These are phyloP conservation scores for Fusarium anthophilum DNA, from an alignment of 2,329 filamentous ascomycete species.

Conservation along the genomic window DNA sequence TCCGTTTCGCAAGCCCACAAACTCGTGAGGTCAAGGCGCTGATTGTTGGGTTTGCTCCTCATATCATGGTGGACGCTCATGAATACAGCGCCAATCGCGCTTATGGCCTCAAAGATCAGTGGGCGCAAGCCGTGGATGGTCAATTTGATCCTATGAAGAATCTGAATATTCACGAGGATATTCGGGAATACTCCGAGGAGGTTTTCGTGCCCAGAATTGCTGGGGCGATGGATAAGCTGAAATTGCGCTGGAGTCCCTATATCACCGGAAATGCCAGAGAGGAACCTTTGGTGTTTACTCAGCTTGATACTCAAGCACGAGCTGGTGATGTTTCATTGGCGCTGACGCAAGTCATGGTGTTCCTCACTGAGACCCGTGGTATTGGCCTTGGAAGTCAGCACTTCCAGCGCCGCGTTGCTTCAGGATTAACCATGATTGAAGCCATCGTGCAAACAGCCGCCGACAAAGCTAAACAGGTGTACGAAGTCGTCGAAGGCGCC, in stretches of 20 bases:
- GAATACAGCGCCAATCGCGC: constrained; percentile 40
- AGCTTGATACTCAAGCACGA: constrained; percentile 40
- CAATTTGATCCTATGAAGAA: constrained; percentile 44
- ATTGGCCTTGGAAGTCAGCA: constrained; percentile 46
- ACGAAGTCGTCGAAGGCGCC: constrained; percentile 34
- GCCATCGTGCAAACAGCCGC: constrained; percentile 40
- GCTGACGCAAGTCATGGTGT: constrained; percentile 40
- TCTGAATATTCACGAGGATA: constrained; percentile 43
- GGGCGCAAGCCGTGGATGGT: constrained; percentile 39
- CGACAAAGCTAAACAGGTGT: constrained; percentile 32
- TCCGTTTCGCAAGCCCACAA: constrained; percentile 39
- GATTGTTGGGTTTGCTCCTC: constrained; percentile 35
- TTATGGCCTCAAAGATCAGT: constrained; percentile 38
- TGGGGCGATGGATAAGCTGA: constrained; percentile 30
- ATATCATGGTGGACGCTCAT: constrained; percentile 41
- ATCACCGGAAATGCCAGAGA: constrained; percentile 27
- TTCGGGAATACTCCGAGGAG: constrained; percentile 37
- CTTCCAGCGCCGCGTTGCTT: constrained; percentile 46
- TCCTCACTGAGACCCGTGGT: constrained; percentile 42
- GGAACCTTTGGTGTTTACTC: constrained; percentile 36
- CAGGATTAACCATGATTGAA: constrained; percentile 39
- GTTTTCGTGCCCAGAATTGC: constrained; percentile 36
- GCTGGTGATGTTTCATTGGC: constrained; percentile 41
- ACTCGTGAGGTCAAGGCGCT: constrained; percentile 41
- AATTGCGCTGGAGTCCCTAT: constrained; percentile 43